Conservation (phyloP, 306 rosid genomes). For the Canavalia ensiformis region DNA sequence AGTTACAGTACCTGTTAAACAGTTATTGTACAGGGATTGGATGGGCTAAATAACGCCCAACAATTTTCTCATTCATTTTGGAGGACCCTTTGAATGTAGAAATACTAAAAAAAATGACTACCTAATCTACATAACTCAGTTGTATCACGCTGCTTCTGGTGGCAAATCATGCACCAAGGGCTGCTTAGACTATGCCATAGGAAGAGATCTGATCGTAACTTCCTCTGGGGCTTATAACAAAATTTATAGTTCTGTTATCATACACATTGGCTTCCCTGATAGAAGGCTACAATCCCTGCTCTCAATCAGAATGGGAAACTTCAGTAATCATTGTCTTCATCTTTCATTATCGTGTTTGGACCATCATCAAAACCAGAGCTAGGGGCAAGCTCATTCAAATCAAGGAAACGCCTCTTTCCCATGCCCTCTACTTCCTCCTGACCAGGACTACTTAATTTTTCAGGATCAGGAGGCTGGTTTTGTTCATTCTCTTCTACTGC, state of each 20-base stretch:
- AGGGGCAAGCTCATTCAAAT: conserved; percentile 96
- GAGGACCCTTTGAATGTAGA: conserved; percentile 65
- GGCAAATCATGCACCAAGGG: conserved; percentile 70
- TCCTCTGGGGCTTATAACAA: conserved; percentile 76
- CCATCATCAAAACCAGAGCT: conserved; percentile 92
- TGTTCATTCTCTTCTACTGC: conserved; percentile 62
- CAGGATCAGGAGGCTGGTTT: conserved; percentile 77
- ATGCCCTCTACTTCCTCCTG: conserved; percentile 80
- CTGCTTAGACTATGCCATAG: conserved; percentile 66
- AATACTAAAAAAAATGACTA: conserved; percentile 81
- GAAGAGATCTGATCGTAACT: conserved; percentile 69
- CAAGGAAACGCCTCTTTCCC: conserved; percentile 83
- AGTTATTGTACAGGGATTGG: conserved; percentile 85
- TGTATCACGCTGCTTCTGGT: conserved; percentile 69
- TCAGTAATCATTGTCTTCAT: conserved; percentile 74
- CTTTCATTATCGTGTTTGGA: conserved; percentile 73
- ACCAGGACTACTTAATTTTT: conserved; percentile 71
- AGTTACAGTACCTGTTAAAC: conserved; percentile 68
- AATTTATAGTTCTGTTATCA: conserved; percentile 76
- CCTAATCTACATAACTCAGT: conserved; percentile 84
- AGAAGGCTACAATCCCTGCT: conserved; percentile 49
- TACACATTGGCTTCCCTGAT: conserved; percentile 67
- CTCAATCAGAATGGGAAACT: conserved; percentile 57
- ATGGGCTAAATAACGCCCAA: conserved; percentile 69
- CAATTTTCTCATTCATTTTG: conserved; percentile 74